phyloP scores from a whole-genome alignment of 768 basidiomycete species.

The Tylopilus subfusipes region DNA sequence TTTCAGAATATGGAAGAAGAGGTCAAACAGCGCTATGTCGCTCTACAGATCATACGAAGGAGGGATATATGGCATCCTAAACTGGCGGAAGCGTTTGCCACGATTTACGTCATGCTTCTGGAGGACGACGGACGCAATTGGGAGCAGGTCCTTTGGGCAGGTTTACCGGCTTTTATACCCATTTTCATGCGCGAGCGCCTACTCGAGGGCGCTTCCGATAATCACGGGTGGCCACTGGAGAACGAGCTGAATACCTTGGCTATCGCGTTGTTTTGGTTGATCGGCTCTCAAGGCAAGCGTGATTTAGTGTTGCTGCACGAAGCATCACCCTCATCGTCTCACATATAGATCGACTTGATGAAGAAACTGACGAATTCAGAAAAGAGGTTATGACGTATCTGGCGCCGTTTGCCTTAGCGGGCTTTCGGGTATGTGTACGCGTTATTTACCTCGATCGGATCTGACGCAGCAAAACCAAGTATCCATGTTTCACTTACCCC shows the following conservation, averaged over 20 bases:
- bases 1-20: conserved; percentile 41
- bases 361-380: conserved; percentile 34
- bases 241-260: conserved; percentile 45
- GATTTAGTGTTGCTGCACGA: background rate
- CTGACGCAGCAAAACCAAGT: conserved; percentile 17
- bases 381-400: conserved; percentile 36
- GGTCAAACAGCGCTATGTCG: conserved; percentile 41
- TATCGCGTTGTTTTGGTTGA: conserved; percentile 47
- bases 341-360: conserved; percentile 18
- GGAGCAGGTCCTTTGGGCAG: conserved; percentile 44
- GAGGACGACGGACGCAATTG: conserved; percentile 52
- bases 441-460: background rate
- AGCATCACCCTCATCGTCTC: background rate
- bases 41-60: conserved; percentile 44
- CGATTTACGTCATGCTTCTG: conserved; percentile 55
- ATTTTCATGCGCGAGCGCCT: conserved; percentile 39
- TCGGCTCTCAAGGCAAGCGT: conserved; percentile 32
- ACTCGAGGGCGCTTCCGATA: conserved; percentile 35
- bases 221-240: conserved; percentile 48
- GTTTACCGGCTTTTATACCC: conserved; percentile 39
- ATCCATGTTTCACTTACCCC: conserved; percentile 39
- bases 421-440: conserved; percentile 42
- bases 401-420: conserved; percentile 46
- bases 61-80: conserved; percentile 34
- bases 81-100: conserved; percentile 47